Base-by-base conservation (phyloP, 768 basidiomycete genomes). In the Mycena latifolia region DNA sequence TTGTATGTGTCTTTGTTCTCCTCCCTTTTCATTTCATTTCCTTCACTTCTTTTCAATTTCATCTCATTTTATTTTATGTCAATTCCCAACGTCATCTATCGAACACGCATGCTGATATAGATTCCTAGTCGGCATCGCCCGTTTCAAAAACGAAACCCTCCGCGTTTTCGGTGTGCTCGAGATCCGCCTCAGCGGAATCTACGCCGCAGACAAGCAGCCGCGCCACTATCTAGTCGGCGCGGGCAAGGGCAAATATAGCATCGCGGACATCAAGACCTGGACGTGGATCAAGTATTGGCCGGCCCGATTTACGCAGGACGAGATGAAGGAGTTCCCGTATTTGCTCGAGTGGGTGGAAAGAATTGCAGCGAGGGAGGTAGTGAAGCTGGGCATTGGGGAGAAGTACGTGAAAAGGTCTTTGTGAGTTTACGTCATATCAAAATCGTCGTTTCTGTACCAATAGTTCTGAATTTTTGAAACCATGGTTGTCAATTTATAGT, bases 321-420 rank as follows among this genome's bases (percentile, higher is more conserved):
- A 53, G 52, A 39, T 53, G 52, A 53, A 53, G 52, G 52, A 53
- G 52, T 53, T 53, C 52, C 52, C 52, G 52, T 39, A 53, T 53
- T 37, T 53, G 52, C 52, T 53, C 33, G n/a, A 33, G 52, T 53
- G 52, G 52, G 35, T 53, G 31, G 52, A 53, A 35, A 53, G 52
- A 39, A 53, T 53, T 53, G 52, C 52, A 39, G 31, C 52, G 35
- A 53, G 52, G 52, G 33, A 33, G 31, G 31, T 33, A 33, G 52
- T 53, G 33, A 53, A 53, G 52, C 52, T 35, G 48, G 41, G 41
- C 41, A 43, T 43, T 43, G 41, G 41, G 41, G 41, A 43, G 41
- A 43, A 43, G 41, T 43, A 50, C 48, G 48, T 28, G 28, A 50
- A 50, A 15, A 50, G 17, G 48, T 50, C 48, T 50, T 50, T 50